Percentiles rank a stretch among this genome's conserved stretches.
These are phyloP conservation scores for Trichosphaerium sp. DNA, from an alignment of 78 protist genomes.

Conservation along the genomic window DNA sequence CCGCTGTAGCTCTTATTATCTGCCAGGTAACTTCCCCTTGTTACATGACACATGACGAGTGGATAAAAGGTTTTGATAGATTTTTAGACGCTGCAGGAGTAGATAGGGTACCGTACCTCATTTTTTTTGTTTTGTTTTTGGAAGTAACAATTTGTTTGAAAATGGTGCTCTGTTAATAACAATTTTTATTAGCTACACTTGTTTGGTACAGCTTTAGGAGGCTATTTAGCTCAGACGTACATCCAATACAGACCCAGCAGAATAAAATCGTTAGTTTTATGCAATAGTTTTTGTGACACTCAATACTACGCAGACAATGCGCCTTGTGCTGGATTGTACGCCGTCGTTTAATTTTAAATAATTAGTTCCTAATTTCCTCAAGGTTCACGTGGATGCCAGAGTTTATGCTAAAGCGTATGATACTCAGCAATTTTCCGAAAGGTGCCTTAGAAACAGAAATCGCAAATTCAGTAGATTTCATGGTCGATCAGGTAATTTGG, in stretches of 20 bases:
- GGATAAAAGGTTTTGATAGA: conserved; percentile 46
- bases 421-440: conserved; percentile 38
- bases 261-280: conserved; percentile 40
- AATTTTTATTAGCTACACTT: conserved; percentile 28
- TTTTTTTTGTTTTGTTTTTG: too few relatives aligned
- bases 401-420: conserved; percentile 35
- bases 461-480: conserved; percentile 58
- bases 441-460: conserved; percentile 16
- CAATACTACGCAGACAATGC: conserved; percentile 19
- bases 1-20: neutral
- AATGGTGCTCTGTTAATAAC: neutral
- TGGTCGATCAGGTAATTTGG: conserved; percentile 50
- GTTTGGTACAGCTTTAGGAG: conserved; percentile 58
- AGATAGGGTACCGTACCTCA: neutral
- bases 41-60: conserved; percentile 15
- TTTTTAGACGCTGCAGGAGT: conserved; percentile 28
- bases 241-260: conserved; percentile 24
- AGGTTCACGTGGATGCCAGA: conserved; percentile 50
- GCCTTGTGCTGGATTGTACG: conserved; percentile 2
- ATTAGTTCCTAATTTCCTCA: neutral
- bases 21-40: conserved; percentile 22
- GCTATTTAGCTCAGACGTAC: conserved; percentile 53
- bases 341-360: neutral
- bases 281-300: conserved; percentile 59
- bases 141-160: too few relatives aligned